A percentile compares a stretch with the other conserved stretches of the same genome.
These are phyloP conservation scores for Pyrrhoderma noxium DNA, from an alignment of 1,284 basidiomycete genomes.

Conservation along the genomic window DNA sequence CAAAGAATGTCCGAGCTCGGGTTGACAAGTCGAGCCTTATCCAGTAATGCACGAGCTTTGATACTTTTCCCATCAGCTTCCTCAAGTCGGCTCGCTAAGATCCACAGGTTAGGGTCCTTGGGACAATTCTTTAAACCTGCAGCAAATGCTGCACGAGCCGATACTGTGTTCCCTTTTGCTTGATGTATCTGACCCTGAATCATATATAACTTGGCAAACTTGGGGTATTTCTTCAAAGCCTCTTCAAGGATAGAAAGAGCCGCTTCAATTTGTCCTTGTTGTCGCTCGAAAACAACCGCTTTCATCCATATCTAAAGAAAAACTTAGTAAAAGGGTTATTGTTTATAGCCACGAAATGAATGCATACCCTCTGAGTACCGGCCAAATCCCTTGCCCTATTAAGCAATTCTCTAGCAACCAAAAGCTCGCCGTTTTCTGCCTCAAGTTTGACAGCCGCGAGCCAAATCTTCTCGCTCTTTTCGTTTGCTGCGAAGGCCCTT, in stretches of 20 bases:
- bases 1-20: conserved; percentile 80
- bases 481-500: conserved; percentile 89
- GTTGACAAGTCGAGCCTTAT: conserved; percentile 84
- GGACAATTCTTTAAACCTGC: conserved; percentile 80
- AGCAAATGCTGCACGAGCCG: conserved; percentile 73
- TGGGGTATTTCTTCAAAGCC: conserved; percentile 77
- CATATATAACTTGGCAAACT: conserved; percentile 91
- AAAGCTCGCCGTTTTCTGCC: conserved; percentile 86
- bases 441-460: conserved; percentile 95
- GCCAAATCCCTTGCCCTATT: conserved; percentile 85
- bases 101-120: conserved; percentile 80
- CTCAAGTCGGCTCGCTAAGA: conserved; percentile 81
- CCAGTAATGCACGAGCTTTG: conserved; percentile 87
- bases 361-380: conserved; percentile 78
- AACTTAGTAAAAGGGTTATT: conserved; percentile 5
- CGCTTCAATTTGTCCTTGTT: conserved; percentile 69
- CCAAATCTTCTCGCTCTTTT: conserved; percentile 96
- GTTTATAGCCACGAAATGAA: conserved; percentile 1
- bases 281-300: conserved; percentile 88
- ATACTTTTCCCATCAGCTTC: conserved; percentile 85
- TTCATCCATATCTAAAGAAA: conserved; percentile 91
- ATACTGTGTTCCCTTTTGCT: conserved; percentile 48
- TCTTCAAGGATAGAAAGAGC: conserved; percentile 72
- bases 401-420: conserved; percentile 79
- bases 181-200: conserved; percentile 90